Conservation (phyloP, 2,329 filamentous ascomycete species). For the Fusarium staphyleae region DNA sequence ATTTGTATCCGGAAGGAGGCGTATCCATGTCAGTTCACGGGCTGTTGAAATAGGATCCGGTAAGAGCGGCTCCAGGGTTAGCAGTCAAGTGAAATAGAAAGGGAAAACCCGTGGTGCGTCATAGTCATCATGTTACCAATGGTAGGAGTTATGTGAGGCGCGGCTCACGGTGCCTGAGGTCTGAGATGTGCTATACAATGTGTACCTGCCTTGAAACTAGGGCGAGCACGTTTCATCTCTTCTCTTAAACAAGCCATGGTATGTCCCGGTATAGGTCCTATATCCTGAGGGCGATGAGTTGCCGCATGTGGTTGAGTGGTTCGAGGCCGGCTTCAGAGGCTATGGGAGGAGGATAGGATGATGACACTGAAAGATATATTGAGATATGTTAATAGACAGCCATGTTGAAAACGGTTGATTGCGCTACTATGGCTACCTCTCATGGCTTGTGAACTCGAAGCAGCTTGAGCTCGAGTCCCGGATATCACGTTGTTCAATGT, state of each 20-base stretch:
- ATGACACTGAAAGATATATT: slow-evolving; percentile 6
- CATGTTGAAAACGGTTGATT: neutral
- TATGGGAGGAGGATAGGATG: neutral
- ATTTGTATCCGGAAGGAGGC: slow-evolving; percentile 10
- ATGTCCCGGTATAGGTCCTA: neutral
- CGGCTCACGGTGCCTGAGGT: neutral
- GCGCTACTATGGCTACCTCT: neutral
- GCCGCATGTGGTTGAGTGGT: slow-evolving; percentile 5
- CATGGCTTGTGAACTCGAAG: no score
- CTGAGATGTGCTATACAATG: neutral
- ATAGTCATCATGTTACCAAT: neutral
- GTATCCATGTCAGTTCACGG: slow-evolving; percentile 5
- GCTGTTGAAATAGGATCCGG: slow-evolving; percentile 4
- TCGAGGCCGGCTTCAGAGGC: neutral
- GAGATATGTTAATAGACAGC: neutral
- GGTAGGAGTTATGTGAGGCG: neutral
- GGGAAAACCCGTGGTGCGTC: slow-evolving; percentile 8
- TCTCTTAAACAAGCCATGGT: slow-evolving; percentile 3
- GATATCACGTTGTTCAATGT: neutral
- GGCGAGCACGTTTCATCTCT: slow-evolving; percentile 15
- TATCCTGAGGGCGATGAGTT: neutral
- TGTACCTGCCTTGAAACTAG: slow-evolving; percentile 22
- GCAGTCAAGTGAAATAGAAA: slow-evolving; percentile 17
- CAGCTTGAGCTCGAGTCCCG: neutral
- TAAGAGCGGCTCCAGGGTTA: slow-evolving; percentile 7